Conservation (phyloP, 139 green algal species). For the Micractinium conductrix region DNA sequence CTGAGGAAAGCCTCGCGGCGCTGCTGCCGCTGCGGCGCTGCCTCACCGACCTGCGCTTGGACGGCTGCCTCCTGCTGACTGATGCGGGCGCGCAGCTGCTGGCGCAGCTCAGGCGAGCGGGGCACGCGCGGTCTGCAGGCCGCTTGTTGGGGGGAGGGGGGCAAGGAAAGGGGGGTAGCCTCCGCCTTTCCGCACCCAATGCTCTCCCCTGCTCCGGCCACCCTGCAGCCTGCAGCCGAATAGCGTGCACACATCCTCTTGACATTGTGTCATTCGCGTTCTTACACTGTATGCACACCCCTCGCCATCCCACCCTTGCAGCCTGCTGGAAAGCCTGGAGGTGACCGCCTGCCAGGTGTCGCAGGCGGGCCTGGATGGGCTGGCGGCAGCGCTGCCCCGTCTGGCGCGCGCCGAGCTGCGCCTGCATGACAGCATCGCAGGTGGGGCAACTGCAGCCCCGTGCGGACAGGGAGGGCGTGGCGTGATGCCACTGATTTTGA, state of each 20-base stretch:
- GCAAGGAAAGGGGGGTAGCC: background rate
- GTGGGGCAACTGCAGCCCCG: too few species aligned
- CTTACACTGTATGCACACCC: too few species aligned
- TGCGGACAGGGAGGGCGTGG: too few species aligned
- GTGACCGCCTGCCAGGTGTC: background rate
- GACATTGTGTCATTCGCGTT: too few species aligned
- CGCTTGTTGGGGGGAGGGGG: background rate
- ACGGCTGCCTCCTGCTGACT: slow-evolving; percentile 11
- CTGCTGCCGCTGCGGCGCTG: slow-evolving; percentile 12
- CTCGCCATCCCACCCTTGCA: background rate
- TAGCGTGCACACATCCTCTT: too few species aligned
- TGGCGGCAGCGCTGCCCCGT: slow-evolving; percentile 7
- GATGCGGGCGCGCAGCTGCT: background rate
- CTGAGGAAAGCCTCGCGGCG: slow-evolving; percentile 11
- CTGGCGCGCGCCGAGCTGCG: slow-evolving; percentile 8
- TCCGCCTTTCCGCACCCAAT: too few species aligned
- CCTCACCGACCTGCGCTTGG: background rate
- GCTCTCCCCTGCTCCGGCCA: too few species aligned
- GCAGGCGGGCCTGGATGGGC: slow-evolving; percentile 3
- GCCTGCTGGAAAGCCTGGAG: slow-evolving; percentile 2
- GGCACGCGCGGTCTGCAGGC: background rate
- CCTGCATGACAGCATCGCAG: slow-evolving; percentile 17
- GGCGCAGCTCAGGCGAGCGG: slow-evolving; percentile 3
- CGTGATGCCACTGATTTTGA: background rate
- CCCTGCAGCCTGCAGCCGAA: too few species aligned